A percentile compares a stretch with the other conserved stretches of the same genome.
Conservation (phyloP, 2,329 filamentous ascomycete species). For the Arthrobotrys iridis region DNA sequence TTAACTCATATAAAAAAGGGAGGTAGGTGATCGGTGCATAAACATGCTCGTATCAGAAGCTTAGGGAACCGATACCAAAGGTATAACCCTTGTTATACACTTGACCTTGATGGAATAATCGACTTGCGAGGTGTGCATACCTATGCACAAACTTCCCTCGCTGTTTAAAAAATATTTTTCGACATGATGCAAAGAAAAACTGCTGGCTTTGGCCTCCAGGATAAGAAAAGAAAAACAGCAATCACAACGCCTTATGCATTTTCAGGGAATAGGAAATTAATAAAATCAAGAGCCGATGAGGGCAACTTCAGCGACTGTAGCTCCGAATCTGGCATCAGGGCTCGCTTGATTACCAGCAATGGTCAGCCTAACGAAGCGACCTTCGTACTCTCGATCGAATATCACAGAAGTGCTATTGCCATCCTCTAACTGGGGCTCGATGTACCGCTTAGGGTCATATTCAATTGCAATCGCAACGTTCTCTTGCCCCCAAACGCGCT, state of each 20-base stretch:
- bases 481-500: constrained; percentile 58
- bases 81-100: neutral
- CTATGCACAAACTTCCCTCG: neutral
- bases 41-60: neutral
- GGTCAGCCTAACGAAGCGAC: constrained; percentile 43
- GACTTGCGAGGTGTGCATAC: neutral
- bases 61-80: neutral
- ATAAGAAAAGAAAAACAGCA: constrained; percentile 8
- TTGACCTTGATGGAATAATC: neutral
- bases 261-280: neutral
- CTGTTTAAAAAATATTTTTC: neutral
- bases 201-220: neutral
- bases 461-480: constrained; percentile 55
- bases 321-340: constrained; percentile 30
- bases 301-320: constrained; percentile 46
- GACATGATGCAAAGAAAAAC: neutral
- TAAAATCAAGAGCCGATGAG: constrained; percentile 41
- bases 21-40: neutral
- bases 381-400: constrained; percentile 49
- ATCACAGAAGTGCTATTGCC: constrained; percentile 52
- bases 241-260: constrained; percentile 39
- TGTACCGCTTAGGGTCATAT: constrained; percentile 52
- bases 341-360: constrained; percentile 43
- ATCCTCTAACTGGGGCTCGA: constrained; percentile 34
- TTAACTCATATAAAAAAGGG: constrained; percentile 18